Conservation (phyloP, 495 filamentous ascomycete genomes). For the Aspergillus panamensis region DNA sequence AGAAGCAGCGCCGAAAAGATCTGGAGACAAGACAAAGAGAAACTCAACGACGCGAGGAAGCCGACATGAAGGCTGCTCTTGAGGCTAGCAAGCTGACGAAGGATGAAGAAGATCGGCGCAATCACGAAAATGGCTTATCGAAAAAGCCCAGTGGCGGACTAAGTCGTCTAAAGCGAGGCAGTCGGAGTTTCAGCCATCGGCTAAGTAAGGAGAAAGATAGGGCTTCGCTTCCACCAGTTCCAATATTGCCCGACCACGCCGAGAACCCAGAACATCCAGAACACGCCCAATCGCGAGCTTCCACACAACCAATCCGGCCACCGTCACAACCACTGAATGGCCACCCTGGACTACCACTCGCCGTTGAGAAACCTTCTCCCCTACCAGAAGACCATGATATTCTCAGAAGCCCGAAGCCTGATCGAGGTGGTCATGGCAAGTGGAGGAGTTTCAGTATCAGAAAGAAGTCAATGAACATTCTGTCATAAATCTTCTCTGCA, state of each 20-base stretch:
- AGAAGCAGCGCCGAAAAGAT: constrained; percentile 65
- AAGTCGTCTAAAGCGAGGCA: constrained; percentile 50
- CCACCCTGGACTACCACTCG: constrained; percentile 12
- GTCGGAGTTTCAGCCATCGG: constrained; percentile 58
- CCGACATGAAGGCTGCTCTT: constrained; percentile 55
- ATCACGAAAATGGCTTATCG: constrained; percentile 30
- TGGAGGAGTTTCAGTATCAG: constrained; percentile 42
- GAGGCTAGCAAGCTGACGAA: constrained; percentile 53
- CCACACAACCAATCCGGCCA: constrained; percentile 2
- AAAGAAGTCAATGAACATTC: constrained; percentile 42
- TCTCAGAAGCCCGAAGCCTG: constrained; percentile 23
- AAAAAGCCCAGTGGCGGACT: constrained; percentile 42
- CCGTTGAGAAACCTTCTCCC: constrained; percentile 22
- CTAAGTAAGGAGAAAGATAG: constrained; percentile 38
- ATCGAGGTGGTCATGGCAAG: constrained; percentile 31
- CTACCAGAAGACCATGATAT: constrained; percentile 27
- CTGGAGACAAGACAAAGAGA: constrained; percentile 50
- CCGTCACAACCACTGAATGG: constrained; percentile 11
- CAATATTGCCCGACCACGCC: constrained; percentile 15
- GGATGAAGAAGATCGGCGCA: constrained; percentile 47
- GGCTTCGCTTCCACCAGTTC: constrained; percentile 31
- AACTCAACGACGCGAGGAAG: constrained; percentile 51
- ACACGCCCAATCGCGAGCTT: constrained; percentile 14
- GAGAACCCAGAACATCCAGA: constrained; percentile 18
- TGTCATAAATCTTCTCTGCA: constrained; percentile 24